These are phyloP conservation scores for Sporothrix mexicana DNA, from an alignment of 2,329 filamentous ascomycete species.

Conservation along the genomic window DNA sequence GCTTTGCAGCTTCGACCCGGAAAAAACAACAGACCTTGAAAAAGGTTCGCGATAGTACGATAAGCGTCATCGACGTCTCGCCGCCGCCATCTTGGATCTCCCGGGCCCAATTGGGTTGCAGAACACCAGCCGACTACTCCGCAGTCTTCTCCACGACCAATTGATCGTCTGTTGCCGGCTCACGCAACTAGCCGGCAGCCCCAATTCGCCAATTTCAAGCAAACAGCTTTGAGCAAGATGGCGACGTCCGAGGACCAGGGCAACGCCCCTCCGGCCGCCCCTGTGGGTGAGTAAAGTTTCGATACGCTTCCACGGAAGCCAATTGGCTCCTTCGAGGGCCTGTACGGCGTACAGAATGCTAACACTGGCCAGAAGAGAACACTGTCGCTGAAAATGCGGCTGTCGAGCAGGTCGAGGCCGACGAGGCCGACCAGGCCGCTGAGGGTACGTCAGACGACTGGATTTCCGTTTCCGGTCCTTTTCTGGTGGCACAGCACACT, in stretches of 20 bases:
- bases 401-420: conserved; percentile 36
- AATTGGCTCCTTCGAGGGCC: neutral
- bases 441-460: conserved; percentile 44
- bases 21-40: neutral
- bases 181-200: conserved; percentile 24
- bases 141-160: neutral
- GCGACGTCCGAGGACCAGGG: conserved; percentile 33
- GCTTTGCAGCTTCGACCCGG: conserved; percentile 1
- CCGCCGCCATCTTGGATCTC: neutral
- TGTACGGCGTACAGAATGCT: conserved; percentile 3
- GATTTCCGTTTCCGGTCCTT: neutral
- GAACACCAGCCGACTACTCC: neutral
- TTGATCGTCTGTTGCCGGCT: conserved; percentile 21
- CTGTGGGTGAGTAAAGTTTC: conserved; percentile 32
- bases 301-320: neutral
- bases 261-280: conserved; percentile 30
- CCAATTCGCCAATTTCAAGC: neutral
- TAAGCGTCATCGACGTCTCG: neutral
- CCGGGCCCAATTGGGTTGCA: conserved; percentile 12
- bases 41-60: neutral
- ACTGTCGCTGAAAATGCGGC: conserved; percentile 34
- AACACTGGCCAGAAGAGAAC: conserved; percentile 29
- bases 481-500: neutral
- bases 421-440: conserved; percentile 41
- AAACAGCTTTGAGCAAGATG: conserved; percentile 25